Base-by-base conservation (phyloP, 1,139 yeast genomes). In the Suhomyces atakaporum region DNA sequence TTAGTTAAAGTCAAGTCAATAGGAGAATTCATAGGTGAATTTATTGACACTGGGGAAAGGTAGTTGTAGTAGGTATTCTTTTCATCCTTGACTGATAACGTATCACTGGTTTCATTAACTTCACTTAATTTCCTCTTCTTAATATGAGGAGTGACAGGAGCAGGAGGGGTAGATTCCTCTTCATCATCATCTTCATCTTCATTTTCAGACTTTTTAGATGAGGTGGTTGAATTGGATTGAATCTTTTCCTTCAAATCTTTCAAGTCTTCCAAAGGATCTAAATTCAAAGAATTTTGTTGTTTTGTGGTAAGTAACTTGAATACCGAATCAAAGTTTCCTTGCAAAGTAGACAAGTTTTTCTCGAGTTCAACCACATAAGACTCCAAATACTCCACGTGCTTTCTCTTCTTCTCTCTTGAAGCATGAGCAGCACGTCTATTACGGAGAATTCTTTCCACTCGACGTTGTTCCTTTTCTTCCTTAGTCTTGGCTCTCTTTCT, bases 381-480 rank as follows among this genome's bases (percentile, higher is more conserved):
- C 66, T 92, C 97, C 50, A 92, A 73, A 48, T 80, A 81, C 61
- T 89, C 96, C 43, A 92, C 84, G 59, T 90, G 96, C 58, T 82
- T 80, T 57, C 97, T 79, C 77, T 92, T 92, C 79, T 90, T 90
- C 59, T 92, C 98, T 48, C 98, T 79, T 21, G 96, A 86, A 32
- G 96, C 96, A 60, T 92, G 97, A 30, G 98, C 98, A 16, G 98
- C 97, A 58, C 92, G 84, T 54, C 98, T 79, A 62, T 92, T 92
- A 58, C 98, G 78, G 58, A 92, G 73, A 38, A 92, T 89, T 41
- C 98, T 73, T 65, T 92, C 97, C 36, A 90, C 80, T 37, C 96
- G 77, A 46, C 98, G 83, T 64, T 90, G 97, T 63, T 92, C 97
- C 68, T 90, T 92, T 66, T 92, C 98, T 63, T 90, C 97, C 53